phyloP scores from a whole-genome alignment of 768 basidiomycete genomes.

The Auricularia sp. region DNA sequence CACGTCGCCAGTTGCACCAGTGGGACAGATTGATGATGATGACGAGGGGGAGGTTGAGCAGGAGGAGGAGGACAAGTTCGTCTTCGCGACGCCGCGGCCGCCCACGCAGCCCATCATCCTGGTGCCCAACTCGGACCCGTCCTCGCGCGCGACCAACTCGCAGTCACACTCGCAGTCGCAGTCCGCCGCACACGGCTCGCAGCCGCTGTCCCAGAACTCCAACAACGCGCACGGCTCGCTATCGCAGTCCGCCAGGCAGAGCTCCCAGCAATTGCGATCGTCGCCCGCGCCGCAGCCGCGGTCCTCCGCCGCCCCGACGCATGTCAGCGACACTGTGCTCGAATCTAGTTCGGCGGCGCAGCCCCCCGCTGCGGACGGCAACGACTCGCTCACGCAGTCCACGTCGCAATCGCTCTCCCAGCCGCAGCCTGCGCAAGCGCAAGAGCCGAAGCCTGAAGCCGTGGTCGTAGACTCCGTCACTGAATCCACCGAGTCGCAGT shows the following conservation, averaged over 20 bases:
- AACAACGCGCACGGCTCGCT: no score
- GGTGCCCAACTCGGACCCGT: background rate
- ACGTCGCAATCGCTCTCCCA: background rate
- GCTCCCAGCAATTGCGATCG: no score
- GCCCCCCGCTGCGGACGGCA: background rate
- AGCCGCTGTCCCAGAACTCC: no score
- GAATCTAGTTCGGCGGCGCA: background rate
- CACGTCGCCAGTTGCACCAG: background rate
- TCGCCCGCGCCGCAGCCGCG: background rate
- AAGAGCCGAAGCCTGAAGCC: no score
- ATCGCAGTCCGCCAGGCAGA: no score
- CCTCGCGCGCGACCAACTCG: background rate
- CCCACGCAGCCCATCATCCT: background rate
- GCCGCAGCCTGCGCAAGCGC: no score
- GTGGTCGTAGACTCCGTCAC: no score
- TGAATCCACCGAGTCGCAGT: background rate
- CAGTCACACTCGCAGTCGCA: background rate
- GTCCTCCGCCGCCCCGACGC: background rate
- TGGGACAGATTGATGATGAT: background rate
- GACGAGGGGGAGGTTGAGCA: no score
- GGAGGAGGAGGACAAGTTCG: background rate
- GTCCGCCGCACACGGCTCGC: no score
- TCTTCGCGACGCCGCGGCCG: background rate
- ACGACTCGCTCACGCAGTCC: background rate
- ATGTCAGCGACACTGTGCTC: background rate